phyloP scores from a whole-genome alignment of 2,329 filamentous ascomycete species.

The Cladophialophora bantiana region DNA sequence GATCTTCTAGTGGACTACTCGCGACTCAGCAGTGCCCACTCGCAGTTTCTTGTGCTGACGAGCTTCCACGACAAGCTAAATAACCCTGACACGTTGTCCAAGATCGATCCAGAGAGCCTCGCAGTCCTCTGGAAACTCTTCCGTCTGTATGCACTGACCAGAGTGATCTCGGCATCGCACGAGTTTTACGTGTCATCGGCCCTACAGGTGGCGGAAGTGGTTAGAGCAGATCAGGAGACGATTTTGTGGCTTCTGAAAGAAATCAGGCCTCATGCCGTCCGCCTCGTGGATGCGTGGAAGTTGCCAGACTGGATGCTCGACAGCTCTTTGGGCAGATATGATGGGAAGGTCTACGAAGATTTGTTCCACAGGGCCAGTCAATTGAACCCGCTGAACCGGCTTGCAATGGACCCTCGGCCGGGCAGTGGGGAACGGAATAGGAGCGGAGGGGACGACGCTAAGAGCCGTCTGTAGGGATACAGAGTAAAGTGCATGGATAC shows the following conservation, averaged over 20 bases:
- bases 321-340: conserved; percentile 71
- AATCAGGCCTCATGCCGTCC: conserved; percentile 74
- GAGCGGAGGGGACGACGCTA: no score
- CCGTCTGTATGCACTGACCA: conserved; percentile 69
- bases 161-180: conserved; percentile 70
- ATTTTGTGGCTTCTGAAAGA: conserved; percentile 74
- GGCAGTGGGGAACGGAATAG: no score
- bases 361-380: conserved; percentile 76
- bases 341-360: conserved; percentile 81
- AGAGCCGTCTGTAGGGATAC: no score
- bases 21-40: not conserved
- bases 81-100: not conserved
- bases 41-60: not conserved
- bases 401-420: conserved; percentile 69
- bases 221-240: conserved; percentile 68
- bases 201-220: conserved; percentile 74
- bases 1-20: not conserved
- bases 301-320: conserved; percentile 82
- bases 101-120: not conserved
- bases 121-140: conserved; percentile 49
- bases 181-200: conserved; percentile 76
- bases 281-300: conserved; percentile 75
- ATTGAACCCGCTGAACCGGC: conserved; percentile 74
- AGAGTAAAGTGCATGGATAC: no score
- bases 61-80: not conserved